Conservation (phyloP, 768 basidiomycete genomes). For the Boletus rufocinnamomeus region DNA sequence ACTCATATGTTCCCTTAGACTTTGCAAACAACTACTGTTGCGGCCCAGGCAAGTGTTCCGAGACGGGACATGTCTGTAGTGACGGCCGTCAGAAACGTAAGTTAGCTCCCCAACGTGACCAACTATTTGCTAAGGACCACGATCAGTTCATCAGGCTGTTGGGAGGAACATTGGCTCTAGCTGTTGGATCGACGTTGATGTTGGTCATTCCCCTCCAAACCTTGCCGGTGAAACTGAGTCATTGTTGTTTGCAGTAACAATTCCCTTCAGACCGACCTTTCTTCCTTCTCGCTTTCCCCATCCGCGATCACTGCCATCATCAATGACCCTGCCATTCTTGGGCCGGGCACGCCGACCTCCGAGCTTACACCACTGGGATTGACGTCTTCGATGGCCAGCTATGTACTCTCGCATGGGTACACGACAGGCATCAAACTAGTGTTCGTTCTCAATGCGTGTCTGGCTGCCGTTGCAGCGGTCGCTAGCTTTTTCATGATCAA, state of each 20-base stretch:
- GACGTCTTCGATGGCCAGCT: slow-evolving; percentile 36
- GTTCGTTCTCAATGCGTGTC: slow-evolving; percentile 60
- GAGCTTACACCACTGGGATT: slow-evolving; percentile 39
- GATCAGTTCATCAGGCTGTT: slow-evolving; percentile 64
- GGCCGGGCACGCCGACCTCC: slow-evolving; percentile 33
- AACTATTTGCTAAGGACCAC: background rate
- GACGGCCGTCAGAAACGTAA: slow-evolving; percentile 63
- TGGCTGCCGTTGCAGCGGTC: slow-evolving; percentile 56
- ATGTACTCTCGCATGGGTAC: slow-evolving; percentile 52
- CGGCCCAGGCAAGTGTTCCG: slow-evolving; percentile 70
- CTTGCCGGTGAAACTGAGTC: background rate
- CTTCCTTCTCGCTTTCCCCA: slow-evolving; percentile 38
- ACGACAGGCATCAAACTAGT: slow-evolving; percentile 57
- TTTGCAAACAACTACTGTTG: slow-evolving; percentile 65
- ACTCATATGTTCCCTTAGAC: slow-evolving; percentile 38
- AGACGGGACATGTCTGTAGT: slow-evolving; percentile 77
- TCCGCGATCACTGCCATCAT: slow-evolving; percentile 46
- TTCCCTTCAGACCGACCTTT: slow-evolving; percentile 45
- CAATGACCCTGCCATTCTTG: slow-evolving; percentile 47
- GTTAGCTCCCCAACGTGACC: slow-evolving; percentile 14
- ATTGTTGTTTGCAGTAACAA: slow-evolving; percentile 41
- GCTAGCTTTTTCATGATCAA: slow-evolving; percentile 61
- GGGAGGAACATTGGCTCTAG: slow-evolving; percentile 69
- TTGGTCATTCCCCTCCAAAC: slow-evolving; percentile 26
- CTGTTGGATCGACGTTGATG: slow-evolving; percentile 62